phyloP scores from a whole-genome alignment of 257 asterid genomes.

The Mitragyna speciosa region DNA sequence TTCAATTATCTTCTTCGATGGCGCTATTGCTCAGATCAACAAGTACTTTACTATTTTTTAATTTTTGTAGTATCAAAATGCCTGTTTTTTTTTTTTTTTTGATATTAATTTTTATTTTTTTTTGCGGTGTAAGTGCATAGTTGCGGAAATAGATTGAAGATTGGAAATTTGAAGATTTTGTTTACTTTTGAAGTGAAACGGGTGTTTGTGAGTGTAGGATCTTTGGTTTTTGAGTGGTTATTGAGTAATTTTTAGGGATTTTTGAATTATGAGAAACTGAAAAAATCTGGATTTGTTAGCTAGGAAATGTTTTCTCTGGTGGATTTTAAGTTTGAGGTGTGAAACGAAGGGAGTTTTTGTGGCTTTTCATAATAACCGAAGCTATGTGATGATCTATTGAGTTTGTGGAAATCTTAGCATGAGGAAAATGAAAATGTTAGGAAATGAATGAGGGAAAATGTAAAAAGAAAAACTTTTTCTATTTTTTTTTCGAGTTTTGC shows the following conservation, averaged over 20 bases:
- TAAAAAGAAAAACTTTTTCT: neutral
- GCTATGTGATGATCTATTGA: neutral
- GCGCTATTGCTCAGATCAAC: constrained; percentile 96
- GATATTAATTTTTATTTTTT: neutral
- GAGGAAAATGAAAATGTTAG: neutral
- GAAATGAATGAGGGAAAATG: neutral
- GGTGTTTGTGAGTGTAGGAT: neutral
- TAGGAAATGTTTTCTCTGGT: constrained; percentile 2
- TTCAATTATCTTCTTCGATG: constrained; percentile 90
- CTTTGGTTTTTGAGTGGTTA: constrained; percentile 1
- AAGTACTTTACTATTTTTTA: constrained; percentile 42
- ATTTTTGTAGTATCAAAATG: neutral
- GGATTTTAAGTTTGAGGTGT: constrained; percentile 4
- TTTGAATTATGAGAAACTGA: neutral
- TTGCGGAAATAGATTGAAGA: neutral
- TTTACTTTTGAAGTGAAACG: neutral
- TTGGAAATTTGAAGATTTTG: neutral
- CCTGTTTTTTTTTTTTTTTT: neutral
- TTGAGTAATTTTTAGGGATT: neutral
- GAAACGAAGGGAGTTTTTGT: neutral
- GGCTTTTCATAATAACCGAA: neutral
- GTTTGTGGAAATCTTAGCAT: neutral
- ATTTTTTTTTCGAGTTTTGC: no score
- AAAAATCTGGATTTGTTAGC: neutral
- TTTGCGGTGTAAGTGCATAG: neutral